Base-by-base conservation (phyloP, 192 early-diverging fungal species). In the Backusella morwellensis region DNA sequence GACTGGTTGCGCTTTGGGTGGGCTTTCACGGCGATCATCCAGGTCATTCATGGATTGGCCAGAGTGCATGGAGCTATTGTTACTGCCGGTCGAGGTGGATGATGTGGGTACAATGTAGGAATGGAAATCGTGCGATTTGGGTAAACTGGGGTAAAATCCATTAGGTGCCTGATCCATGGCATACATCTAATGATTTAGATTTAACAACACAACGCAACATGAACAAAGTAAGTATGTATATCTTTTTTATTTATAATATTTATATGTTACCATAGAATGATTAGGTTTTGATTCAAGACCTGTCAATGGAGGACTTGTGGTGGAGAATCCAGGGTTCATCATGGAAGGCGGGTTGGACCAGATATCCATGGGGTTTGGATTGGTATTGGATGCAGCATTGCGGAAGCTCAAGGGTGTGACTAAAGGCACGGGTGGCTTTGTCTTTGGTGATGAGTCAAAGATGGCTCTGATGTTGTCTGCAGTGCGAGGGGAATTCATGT, bases 401-500 rank as follows among this genome's bases (percentile, higher is more conserved):
- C 70, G 40, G 42, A 72, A 72, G 12, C 70, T 32, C 40, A 72
- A 26, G 5, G 69, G 36, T 26, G 36, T 29, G 26, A 44, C 35
- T 8, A 44, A 15, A 19, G 70, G 70, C n/a, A 44, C 40, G 11
- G 68, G 68, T 41, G 38, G 38, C 41, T 72, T 72, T 21, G 41
- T 72, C 40, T 29, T 26, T 72, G 41, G 40, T 23, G 54, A 50
- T 5, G 47, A 73, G 12, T 75, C 74, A 68, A 75, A 75, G 9
- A 75, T 75, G 41, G 74, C 74, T n/a, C 74, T 66, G 42, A 75
- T 75, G 21, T 66, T 75, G 23, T 75, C 74, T 11, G 63, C 66
- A 19, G 74, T 68, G 6, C 66, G 32, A 66, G 59, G 74, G 6
- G 59, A 47, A 21, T 75, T 66, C 40, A 75, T 75, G n/a, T 75